phyloP scores from a whole-genome alignment of 2,329 filamentous ascomycete species.

The Pyricularia sp. region DNA sequence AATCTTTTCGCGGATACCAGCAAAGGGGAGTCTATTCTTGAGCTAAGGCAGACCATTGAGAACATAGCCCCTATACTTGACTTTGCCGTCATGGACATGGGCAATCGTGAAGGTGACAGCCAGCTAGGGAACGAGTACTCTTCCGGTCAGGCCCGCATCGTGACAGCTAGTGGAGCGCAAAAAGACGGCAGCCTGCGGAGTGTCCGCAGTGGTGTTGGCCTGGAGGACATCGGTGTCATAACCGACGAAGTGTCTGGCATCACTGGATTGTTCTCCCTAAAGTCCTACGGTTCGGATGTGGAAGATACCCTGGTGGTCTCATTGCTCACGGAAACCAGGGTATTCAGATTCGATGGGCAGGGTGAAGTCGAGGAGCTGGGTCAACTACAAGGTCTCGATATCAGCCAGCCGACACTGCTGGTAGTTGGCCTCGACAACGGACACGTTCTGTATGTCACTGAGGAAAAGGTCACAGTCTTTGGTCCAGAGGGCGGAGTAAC shows the following conservation, averaged over 20 bases:
- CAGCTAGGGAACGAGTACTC: constrained; percentile 77
- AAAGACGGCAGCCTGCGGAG: constrained; percentile 80
- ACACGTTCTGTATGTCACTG: constrained; percentile 64
- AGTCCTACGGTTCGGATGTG: constrained; percentile 31
- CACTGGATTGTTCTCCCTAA: constrained; percentile 58
- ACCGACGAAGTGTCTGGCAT: constrained; percentile 60
- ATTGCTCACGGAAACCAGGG: constrained; percentile 69
- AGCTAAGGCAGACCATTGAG: constrained; percentile 59
- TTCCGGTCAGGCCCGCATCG: constrained; percentile 84
- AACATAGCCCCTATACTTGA: constrained; percentile 88
- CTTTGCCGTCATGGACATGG: constrained; percentile 93
- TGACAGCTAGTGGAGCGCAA: constrained; percentile 84
- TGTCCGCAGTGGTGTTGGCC: constrained; percentile 82
- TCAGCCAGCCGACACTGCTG: constrained; percentile 61
- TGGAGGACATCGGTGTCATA: constrained; percentile 75
- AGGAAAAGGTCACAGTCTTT: constrained; percentile 45
- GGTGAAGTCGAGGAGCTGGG: constrained; percentile 81
- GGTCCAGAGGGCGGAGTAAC: constrained; percentile 43
- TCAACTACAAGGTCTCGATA: constrained; percentile 54
- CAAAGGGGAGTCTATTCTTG: constrained; percentile 19
- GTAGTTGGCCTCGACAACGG: constrained; percentile 51
- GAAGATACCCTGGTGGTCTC: constrained; percentile 67
- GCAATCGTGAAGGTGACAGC: constrained; percentile 60
- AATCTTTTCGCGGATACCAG: constrained; percentile 15
- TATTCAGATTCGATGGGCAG: constrained; percentile 61